Percentiles rank a stretch among this genome's conserved stretches.
These are phyloP conservation scores for Ceratocystis lukuohia DNA, from an alignment of 2,329 filamentous ascomycete species.

Conservation along the genomic window DNA sequence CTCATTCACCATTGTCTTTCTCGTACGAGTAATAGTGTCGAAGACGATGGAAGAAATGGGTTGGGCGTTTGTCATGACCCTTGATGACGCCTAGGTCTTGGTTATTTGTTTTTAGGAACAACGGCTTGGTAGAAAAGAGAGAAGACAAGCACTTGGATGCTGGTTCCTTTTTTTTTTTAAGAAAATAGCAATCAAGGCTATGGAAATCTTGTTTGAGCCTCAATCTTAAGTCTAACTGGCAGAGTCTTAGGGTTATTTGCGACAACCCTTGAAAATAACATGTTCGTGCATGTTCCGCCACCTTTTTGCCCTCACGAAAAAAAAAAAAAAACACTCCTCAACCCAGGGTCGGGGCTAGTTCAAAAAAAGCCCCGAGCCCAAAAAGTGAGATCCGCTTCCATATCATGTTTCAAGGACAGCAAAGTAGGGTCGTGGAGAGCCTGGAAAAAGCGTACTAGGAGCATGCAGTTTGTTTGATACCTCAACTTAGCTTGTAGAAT, in stretches of 20 bases:
- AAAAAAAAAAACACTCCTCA: neutral
- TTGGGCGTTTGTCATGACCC: neutral
- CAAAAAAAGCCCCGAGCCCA: neutral
- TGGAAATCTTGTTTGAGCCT: neutral
- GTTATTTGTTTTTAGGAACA: too few relatives aligned
- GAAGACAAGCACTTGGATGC: too few relatives aligned
- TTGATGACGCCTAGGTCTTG: neutral
- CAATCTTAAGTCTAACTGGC: neutral
- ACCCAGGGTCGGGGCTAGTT: neutral
- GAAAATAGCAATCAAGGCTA: neutral
- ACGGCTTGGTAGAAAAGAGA: too few relatives aligned
- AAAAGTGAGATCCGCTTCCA: neutral
- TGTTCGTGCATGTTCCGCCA: neutral
- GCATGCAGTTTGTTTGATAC: neutral
- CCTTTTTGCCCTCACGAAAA: neutral
- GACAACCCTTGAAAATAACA: neutral
- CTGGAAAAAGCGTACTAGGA: neutral
- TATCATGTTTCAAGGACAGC: neutral
- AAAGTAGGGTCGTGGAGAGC: neutral
- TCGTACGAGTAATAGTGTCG: conserved; percentile 4
- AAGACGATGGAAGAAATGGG: neutral
- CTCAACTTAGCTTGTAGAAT: neutral
- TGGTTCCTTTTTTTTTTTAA: too few relatives aligned
- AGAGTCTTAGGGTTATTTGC: neutral
- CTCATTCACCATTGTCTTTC: neutral